Evolutionary conservation across 2,329 filamentous ascomycete species (phyloP), one percentile per base, ranked within the genome.

Genomic region (Ophiostoma montium): DNA sequence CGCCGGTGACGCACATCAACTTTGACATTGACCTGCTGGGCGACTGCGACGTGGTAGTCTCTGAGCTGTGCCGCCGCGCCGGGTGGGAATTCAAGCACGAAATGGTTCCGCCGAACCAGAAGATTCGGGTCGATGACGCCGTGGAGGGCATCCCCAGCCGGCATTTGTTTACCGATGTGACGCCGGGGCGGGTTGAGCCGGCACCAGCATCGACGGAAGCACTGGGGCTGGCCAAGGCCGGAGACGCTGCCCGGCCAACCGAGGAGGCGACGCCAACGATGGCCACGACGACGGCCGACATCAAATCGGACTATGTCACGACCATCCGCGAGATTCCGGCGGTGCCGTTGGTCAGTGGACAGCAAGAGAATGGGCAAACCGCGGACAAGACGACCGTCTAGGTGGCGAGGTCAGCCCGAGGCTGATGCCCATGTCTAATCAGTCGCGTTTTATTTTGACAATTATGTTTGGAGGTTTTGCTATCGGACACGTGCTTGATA

Each of bases 11-110:
- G 33, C 90, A 96, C 64, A 85, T 94, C 62, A 87, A 94, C 62
- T 96, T 98, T 58, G 92, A 98, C 64, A 87, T 98, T 57, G 89
- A 95, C 62, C 74, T 98, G 49, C 72, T 96, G n/a, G 92, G 92
- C 33, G 87, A 95, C 62, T 95, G 90, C 65, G 92, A 98, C 61
- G 76, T 88, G 36, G 81, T 96, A 9, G 84, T 96, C 13, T 76
- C 83, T 1, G 90, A 96, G 67, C 74, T 98, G 47, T 90, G 86
- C 61, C 76, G 81, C 41, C 78, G 86, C 12, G 80, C 86, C 1
- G 84, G 82, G 3, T 96, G 92, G 92, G 70, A 78, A 7, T 65
- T 95, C 48, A 62, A 76, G 41, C 88, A 95, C 60, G 81, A 86
- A 55, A 95, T 94, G 86, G 75, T 92, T 51, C 80, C 82, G n/a